A percentile compares a stretch with the other conserved stretches of the same genome.
Evolutionary conservation across 805 yeast genomes (phyloP).

Genomic region (Metahyphopichia silvanorum): DNA sequence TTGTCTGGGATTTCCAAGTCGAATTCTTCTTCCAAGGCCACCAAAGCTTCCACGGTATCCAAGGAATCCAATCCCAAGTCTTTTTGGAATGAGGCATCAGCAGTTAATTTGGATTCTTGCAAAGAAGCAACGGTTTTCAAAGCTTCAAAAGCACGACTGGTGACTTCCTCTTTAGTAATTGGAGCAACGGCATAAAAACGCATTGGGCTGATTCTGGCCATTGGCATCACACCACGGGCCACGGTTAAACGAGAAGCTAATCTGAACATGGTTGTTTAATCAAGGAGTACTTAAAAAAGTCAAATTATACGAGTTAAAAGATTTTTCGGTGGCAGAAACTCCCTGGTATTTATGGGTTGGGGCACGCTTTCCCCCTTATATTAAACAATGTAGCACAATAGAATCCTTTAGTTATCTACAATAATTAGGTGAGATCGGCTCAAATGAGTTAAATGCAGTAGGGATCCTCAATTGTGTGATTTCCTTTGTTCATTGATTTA

Average conservation of each 20-base stretch:
- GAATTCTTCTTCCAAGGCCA: slow-evolving; percentile 89
- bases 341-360: too few species aligned
- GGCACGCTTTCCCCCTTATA: too few species aligned
- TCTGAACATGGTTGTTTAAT: slow-evolving; percentile 45
- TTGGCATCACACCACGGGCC: slow-evolving; percentile 35
- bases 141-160: slow-evolving; percentile 78
- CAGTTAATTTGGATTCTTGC: slow-evolving; percentile 41
- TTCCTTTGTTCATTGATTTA: too few species aligned
- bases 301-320: neutral
- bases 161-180: slow-evolving; percentile 73
- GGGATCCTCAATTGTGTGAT: too few species aligned
- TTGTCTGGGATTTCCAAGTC: slow-evolving; percentile 85
- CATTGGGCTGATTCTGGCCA: slow-evolving; percentile 27
- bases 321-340: neutral
- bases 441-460: too few species aligned
- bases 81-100: slow-evolving; percentile 54
- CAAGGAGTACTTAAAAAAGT: neutral
- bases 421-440: too few species aligned
- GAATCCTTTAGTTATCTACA: too few species aligned
- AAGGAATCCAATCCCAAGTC: slow-evolving; percentile 90
- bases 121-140: slow-evolving; percentile 53
- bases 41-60: slow-evolving; percentile 93
- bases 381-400: too few species aligned
- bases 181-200: slow-evolving; percentile 63
- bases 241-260: slow-evolving; percentile 25